Evolutionary conservation across 1,284 basidiomycete genomes (phyloP).

Genomic region (Amylostereum chailletii): DNA sequence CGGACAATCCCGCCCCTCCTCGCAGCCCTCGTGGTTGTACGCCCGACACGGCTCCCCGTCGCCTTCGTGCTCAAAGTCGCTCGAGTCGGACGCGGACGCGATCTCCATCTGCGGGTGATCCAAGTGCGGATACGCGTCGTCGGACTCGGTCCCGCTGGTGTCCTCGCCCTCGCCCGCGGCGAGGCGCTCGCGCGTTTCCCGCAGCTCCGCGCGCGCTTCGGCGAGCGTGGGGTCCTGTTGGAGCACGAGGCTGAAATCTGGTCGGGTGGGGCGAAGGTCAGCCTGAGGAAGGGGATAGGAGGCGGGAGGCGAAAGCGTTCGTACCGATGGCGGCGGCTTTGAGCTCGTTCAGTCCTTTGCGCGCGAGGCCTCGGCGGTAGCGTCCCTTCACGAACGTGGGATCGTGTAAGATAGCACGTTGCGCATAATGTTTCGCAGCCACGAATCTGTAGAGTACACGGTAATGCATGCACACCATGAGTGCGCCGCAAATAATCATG

Average conservation of each 20-base stretch:
- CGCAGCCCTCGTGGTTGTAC: conserved; percentile 42
- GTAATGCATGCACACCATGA: conserved; percentile 7
- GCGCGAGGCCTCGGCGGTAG: conserved; percentile 32
- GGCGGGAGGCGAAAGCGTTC: conserved; percentile 3
- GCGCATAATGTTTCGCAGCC: conserved; percentile 32
- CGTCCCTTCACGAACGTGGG: conserved; percentile 33
- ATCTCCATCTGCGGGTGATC: conserved; percentile 4
- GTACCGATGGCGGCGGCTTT: conserved; percentile 29
- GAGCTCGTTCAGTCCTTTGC: conserved; percentile 26
- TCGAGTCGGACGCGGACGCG: conserved; percentile 32
- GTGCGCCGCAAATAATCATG: no score
- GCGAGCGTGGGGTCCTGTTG: conserved; percentile 23
- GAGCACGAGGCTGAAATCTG: conserved; percentile 32
- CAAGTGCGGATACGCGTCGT: neutral
- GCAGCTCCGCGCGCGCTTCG: conserved; percentile 22
- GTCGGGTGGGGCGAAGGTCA: neutral
- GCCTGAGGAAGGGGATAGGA: neutral
- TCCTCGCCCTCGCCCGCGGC: conserved; percentile 19
- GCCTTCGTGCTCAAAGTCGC: conserved; percentile 39
- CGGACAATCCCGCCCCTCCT: conserved; percentile 27
- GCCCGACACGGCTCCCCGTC: conserved; percentile 41
- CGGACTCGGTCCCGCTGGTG: conserved; percentile 1
- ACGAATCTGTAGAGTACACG: conserved; percentile 24
- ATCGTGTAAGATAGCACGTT: conserved; percentile 29
- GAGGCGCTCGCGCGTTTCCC: conserved; percentile 9